Evolutionary conservation across 2,329 filamentous ascomycete species (phyloP).

Genomic region (Colletotrichum tanaceti): DNA sequence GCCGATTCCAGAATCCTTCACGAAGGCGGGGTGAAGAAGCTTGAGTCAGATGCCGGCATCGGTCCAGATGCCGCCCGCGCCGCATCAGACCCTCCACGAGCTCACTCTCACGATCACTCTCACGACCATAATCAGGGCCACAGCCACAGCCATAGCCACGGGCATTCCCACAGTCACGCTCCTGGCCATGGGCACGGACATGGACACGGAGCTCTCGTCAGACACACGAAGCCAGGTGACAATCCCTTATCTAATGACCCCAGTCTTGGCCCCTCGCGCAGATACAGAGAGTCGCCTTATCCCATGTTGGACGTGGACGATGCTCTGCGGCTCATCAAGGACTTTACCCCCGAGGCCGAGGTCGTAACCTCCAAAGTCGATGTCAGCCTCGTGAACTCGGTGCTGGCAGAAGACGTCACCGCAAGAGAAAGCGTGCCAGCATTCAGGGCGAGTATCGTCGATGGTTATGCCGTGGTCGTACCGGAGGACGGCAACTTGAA

Average conservation of each 20-base stretch:
- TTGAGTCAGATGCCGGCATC: constrained; percentile 85
- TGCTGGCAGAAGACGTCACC: constrained; percentile 85
- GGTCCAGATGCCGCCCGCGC: constrained; percentile 36
- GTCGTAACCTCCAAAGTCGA: constrained; percentile 71
- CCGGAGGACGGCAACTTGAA: constrained; percentile 72
- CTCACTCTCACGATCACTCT: constrained; percentile 63
- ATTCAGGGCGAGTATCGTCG: constrained; percentile 95
- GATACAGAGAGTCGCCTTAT: constrained; percentile 88
- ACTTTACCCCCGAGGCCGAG: constrained; percentile 75
- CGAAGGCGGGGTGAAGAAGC: constrained; percentile 80
- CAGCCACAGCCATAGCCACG: constrained; percentile 60
- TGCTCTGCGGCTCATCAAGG: constrained; percentile 77
- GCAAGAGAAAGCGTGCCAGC: constrained; percentile 89
- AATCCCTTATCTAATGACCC: constrained; percentile 70
- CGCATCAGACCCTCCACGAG: constrained; percentile 55
- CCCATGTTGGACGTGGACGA: constrained; percentile 90
- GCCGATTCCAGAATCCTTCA: constrained; percentile 84
- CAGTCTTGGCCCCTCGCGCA: constrained; percentile 70
- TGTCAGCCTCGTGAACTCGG: constrained; percentile 75
- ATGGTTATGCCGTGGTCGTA: constrained; percentile 90
- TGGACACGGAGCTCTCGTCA: constrained; percentile 72
- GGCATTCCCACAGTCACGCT: constrained; percentile 65
- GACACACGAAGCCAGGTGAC: constrained; percentile 76
- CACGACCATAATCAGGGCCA: constrained; percentile 58
- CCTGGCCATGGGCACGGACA: constrained; percentile 64